Evolutionary conservation across 257 asterid genomes (phyloP).

Genomic region (Solanum dulcamara): DNA sequence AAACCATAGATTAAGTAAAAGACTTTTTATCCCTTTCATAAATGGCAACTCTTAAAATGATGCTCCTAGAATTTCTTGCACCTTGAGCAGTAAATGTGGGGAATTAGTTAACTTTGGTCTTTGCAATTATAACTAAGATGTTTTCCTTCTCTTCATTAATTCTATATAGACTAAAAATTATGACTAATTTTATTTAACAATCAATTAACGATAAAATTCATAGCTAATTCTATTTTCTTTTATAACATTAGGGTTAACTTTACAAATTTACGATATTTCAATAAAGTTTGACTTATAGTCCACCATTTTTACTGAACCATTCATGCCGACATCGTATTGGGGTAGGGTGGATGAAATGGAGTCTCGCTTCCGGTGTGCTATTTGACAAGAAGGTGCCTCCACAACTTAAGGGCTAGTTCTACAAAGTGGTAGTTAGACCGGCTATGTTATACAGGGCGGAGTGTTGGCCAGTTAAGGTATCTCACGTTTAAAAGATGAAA

Average conservation of each 20-base stretch:
- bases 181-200: neutral
- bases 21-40: neutral
- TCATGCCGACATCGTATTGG: no score
- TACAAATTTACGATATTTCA: neutral
- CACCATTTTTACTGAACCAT: neutral
- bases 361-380: no score
- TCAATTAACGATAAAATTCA: neutral
- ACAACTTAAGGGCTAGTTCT: no score
- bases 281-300: neutral
- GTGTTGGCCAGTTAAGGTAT: no score
- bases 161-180: neutral
- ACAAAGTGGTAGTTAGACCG: no score
- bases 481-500: no score
- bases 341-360: no score
- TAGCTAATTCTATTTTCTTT: no score
- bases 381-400: no score
- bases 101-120: neutral
- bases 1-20: neutral
- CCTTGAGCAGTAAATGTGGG: neutral
- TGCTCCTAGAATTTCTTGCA: neutral
- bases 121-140: neutral
- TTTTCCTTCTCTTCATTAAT: neutral
- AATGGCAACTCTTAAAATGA: neutral
- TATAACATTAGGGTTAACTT: neutral
- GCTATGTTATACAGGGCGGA: no score